Evolutionary conservation across 2,329 filamentous ascomycete species (phyloP), one percentile per base, ranked within the genome.

Genomic region (Fusarium foetens): DNA sequence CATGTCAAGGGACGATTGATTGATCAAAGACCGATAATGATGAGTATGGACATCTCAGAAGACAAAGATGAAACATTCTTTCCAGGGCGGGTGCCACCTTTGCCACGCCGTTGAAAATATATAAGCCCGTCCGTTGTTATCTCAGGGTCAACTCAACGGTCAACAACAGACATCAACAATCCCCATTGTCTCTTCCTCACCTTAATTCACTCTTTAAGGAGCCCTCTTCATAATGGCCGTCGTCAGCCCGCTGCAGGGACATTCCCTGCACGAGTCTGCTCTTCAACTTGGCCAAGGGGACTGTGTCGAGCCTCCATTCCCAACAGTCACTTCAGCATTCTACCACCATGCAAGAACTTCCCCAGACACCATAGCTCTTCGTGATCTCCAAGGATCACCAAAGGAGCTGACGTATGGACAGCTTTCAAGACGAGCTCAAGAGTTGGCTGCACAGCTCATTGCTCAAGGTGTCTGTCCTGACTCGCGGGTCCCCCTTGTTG

Each of bases 401-500:
- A 77, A 73, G 23, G 78, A 80, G 55, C 75, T 87, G 58, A 85
- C 85, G 9, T 88, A 88, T 72, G 70, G 73, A 8, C 81, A 85
- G 58, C 83, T 88, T 52, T 83, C 84, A 39, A 74, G 63, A 41
- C 78, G 80, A 31, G 82, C 82, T 46, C 86, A 86, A 73, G 75
- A 77, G 23, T 79, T 88, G 16, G 82, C 85, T 43, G 77, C 80
- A 57, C 74, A 80, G 25, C 81, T 88, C 19, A 79, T 70, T 48
- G 59, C 48, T 58, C 76, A 76, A 19, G 86, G 85, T 36, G 80
- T 87, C 29, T 70, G 75, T 39, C 83, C 84, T 29, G 80, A 81
- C 10, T 84, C 88, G 71, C 81, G 85, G 41, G 82, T 89, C 10
- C 86, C 86, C n/a, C 81, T 90, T 31, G 83, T 90, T n/a, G 85